These are phyloP conservation scores for Xylaria venustula DNA, from an alignment of 495 filamentous ascomycete genomes.

Conservation along the genomic window DNA sequence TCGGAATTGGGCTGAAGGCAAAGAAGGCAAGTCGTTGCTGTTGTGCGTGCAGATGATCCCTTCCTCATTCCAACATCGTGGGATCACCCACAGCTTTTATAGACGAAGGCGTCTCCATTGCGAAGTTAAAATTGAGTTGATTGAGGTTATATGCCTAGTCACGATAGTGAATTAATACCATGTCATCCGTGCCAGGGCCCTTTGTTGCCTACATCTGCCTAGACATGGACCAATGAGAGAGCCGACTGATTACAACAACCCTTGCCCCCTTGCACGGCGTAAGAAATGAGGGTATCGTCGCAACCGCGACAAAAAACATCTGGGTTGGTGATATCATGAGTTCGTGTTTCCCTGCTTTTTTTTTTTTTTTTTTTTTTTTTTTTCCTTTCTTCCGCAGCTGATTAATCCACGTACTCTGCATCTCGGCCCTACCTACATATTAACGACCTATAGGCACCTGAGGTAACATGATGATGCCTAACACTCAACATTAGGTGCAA, in stretches of 20 bases:
- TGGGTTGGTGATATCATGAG: no score
- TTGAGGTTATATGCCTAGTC: not conserved
- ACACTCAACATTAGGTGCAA: not conserved
- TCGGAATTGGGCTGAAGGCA: conserved; percentile 2
- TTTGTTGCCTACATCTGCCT: conserved; percentile 10
- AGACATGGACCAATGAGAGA: not conserved
- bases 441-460: no score
- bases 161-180: not conserved
- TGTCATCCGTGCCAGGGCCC: not conserved
- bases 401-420: no score
- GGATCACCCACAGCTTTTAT: conserved; percentile 1
- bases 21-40: not conserved
- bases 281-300: no score
- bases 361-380: no score
- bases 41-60: conserved; percentile 3
- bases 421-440: no score
- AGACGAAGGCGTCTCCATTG: not conserved
- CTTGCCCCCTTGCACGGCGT: not conserved
- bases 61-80: not conserved
- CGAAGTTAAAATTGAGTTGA: not conserved
- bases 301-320: no score
- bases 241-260: not conserved
- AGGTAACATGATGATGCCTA: not conserved
- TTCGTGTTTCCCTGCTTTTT: no score
- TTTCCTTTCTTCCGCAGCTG: no score